Evolutionary conservation across 768 basidiomycete genomes (phyloP).

Genomic region (Cytidiella melzeri): DNA sequence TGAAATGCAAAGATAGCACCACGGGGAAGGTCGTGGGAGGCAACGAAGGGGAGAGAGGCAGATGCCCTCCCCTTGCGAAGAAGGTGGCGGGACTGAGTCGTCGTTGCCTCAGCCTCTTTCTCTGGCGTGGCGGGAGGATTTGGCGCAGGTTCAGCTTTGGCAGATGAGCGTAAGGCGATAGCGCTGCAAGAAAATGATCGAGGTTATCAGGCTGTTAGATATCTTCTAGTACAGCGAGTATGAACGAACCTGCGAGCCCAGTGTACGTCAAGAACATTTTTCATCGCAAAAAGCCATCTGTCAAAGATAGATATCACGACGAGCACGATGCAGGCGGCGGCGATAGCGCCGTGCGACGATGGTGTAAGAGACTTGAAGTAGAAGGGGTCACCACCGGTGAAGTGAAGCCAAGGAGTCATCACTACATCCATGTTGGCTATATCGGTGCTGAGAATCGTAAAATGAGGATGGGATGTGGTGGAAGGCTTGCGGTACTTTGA

Average conservation of each 20-base stretch:
- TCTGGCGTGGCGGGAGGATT: not conserved
- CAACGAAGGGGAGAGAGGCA: conserved; percentile 58
- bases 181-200: not conserved
- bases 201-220: not conserved
- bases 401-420: conserved; percentile 58
- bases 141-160: not conserved
- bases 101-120: conserved; percentile 10
- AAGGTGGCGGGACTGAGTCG: not conserved
- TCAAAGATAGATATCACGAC: conserved; percentile 65
- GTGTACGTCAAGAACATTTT: conserved; percentile 43
- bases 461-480: too few relatives aligned
- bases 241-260: conserved; percentile 53
- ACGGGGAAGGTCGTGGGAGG: conserved; percentile 62
- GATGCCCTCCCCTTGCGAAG: conserved; percentile 12
- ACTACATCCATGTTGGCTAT: conserved; percentile 11
- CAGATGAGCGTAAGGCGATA: not conserved
- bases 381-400: conserved; percentile 55
- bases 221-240: not conserved
- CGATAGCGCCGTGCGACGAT: conserved; percentile 59
- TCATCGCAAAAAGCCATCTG: conserved; percentile 56
- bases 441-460: not conserved
- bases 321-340: conserved; percentile 70
- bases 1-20: conserved; percentile 62
- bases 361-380: conserved; percentile 68
- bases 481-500: too few relatives aligned